Evolutionary conservation across 345 rosid species (phyloP).

Genomic region (Gossypium ekmanianum): DNA sequence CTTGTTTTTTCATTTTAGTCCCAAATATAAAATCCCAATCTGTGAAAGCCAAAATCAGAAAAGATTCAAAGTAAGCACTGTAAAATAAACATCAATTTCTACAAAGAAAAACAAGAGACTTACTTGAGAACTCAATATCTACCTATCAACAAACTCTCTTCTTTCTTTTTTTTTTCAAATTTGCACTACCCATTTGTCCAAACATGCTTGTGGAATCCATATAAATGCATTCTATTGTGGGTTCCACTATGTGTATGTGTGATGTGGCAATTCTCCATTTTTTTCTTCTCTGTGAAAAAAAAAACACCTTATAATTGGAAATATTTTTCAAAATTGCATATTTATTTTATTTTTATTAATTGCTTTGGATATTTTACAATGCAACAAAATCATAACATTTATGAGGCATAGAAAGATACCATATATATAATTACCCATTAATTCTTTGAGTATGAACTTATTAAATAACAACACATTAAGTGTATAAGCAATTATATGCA

Average conservation of each 20-base stretch:
- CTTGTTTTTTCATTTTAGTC: slow-evolving; percentile 18
- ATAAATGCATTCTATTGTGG: not conserved
- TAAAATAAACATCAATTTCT: too few relatives aligned
- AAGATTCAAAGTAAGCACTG: not conserved
- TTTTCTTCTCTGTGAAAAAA: not conserved
- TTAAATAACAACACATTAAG: too few relatives aligned
- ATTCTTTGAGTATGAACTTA: too few relatives aligned
- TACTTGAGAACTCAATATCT: not conserved
- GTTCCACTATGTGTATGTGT: not conserved
- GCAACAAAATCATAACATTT: too few relatives aligned
- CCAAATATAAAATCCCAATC: not conserved
- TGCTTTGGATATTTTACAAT: too few relatives aligned
- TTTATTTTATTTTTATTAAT: too few relatives aligned
- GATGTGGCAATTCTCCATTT: not conserved
- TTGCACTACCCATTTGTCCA: not conserved
- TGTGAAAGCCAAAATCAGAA: not conserved
- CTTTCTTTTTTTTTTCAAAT: not conserved
- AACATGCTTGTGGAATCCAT: not conserved
- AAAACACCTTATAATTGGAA: not conserved
- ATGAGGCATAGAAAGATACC: too few relatives aligned
- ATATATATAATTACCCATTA: too few relatives aligned
- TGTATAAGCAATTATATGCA: too few relatives aligned
- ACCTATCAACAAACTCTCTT: not conserved
- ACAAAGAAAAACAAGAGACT: not conserved
- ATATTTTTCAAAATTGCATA: too few relatives aligned